Evolutionary conservation across 2,329 filamentous ascomycete genomes (phyloP), one percentile per base, ranked within the genome.

Genomic region (Cercospora zeae-maydis): DNA sequence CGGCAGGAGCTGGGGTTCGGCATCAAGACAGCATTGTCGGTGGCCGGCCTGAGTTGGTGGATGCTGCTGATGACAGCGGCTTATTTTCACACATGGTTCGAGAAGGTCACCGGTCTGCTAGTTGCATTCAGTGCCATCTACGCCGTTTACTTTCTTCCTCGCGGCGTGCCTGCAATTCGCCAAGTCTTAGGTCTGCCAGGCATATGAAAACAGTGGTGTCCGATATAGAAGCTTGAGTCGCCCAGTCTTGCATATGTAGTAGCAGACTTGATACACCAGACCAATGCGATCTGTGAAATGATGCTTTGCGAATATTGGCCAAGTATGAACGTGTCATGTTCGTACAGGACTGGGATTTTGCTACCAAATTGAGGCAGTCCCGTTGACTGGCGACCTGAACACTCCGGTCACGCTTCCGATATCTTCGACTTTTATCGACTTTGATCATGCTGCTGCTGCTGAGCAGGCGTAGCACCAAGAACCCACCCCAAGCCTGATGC

Each of bases 21-120:
- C 13, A 79, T 89, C 67, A 84, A 87, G 66, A 78, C 78, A 72
- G 69, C 79, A 69, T 65, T 84, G 74, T 74, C 73, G 0, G 86
- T 97, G 27, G 83, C 89, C 16, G 87, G 78, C 0, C 72, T 97
- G 73, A 91, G 88, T 73, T 85, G 88, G 80, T 98, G 95, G 91
- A 99, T 99, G 95, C 78, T 99, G 75, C 82, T 98, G 65, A 99
- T 99, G 95, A 99, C 95, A 42, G 93, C 93, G 2, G 93, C 96
- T 39, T 99, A 93, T 82, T 99, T 99, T 73, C 95, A 99, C 77
- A 99, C 95, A 0, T 98, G 93, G 93, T 88, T 96, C 71, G 95
- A 99, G 80, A 99, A 98, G 88, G 79, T 81, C 57, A 82, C 80
- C 14, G 81, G 80, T 0, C 69, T 82, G 57, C 21, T 80, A n/a